phyloP scores from a whole-genome alignment of 2,329 filamentous ascomycete species.

The Polytolypa hystricis region DNA sequence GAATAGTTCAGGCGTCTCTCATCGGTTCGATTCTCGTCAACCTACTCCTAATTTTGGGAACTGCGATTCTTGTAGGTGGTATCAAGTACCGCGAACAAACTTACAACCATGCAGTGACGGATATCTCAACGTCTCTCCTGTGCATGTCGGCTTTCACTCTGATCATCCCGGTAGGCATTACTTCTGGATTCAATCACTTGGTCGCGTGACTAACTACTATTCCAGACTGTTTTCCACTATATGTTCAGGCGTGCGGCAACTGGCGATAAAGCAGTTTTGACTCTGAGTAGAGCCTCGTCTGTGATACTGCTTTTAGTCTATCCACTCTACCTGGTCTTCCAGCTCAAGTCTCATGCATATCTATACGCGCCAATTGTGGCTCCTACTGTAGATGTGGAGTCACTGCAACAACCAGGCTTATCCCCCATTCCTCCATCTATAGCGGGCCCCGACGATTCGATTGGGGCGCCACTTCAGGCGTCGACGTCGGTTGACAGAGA shows the following conservation, averaged over 20 bases:
- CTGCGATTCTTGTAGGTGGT: constrained; percentile 80
- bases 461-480: too few species aligned
- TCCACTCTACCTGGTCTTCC: constrained; percentile 1
- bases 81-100: constrained; percentile 81
- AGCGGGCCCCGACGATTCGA: too few species aligned
- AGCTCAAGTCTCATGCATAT: constrained; percentile 1
- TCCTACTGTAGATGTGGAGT: not conserved
- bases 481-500: too few species aligned
- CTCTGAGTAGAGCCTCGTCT: not conserved
- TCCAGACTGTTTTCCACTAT: constrained; percentile 78
- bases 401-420: not conserved
- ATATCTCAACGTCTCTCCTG: constrained; percentile 89
- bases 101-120: constrained; percentile 89
- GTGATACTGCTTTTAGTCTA: not conserved
- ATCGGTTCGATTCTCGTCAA: constrained; percentile 85
- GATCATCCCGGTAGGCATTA: constrained; percentile 55
- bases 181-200: not conserved
- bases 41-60: constrained; percentile 76
- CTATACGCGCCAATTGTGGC: constrained; percentile 10
- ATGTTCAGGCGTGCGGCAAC: constrained; percentile 54
- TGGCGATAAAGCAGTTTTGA: constrained; percentile 1
- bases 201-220: not conserved
- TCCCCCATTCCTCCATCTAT: too few species aligned
- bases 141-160: constrained; percentile 85
- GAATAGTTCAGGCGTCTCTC: constrained; percentile 81